These are phyloP conservation scores for Podaxis sp. DNA, from an alignment of 768 basidiomycete species.

Conservation along the genomic window DNA sequence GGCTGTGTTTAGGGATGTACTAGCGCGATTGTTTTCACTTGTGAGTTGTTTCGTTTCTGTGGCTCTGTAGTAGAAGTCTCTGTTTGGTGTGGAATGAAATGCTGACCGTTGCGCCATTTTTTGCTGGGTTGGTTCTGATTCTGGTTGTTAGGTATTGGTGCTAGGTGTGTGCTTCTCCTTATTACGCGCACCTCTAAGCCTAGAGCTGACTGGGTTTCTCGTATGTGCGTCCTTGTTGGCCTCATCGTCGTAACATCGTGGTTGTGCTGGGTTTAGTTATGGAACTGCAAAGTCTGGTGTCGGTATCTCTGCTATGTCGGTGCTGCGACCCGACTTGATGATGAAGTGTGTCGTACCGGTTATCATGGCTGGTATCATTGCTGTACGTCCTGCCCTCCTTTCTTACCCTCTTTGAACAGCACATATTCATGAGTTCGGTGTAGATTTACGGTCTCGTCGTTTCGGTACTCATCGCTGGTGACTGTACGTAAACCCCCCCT, in stretches of 20 bases:
- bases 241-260: constrained; percentile 10
- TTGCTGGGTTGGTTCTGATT: not conserved
- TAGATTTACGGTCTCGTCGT: constrained; percentile 98
- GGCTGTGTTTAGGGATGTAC: constrained; percentile 74
- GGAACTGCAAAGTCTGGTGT: constrained; percentile 99
- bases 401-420: not conserved
- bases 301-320: constrained; percentile 96
- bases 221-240: constrained; percentile 7
- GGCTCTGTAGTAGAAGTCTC: not conserved
- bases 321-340: constrained; percentile 94
- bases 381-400: constrained; percentile 51
- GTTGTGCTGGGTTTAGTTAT: constrained; percentile 53
- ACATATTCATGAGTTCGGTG: not conserved
- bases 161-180: constrained; percentile 47
- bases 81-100: not conserved
- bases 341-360: constrained; percentile 98
- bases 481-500: constrained; percentile 51
- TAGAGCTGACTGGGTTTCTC: not conserved
- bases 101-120: not conserved
- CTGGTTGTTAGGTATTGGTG: constrained; percentile 63
- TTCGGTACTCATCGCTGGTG: constrained; percentile 90
- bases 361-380: constrained; percentile 99
- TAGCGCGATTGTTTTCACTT: constrained; percentile 95
- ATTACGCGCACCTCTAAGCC: constrained; percentile 4
- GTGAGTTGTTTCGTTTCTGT: constrained; percentile 43